Evolutionary conservation across 768 basidiomycete species (phyloP).

Genomic region (Hemileccinum impolitum): DNA sequence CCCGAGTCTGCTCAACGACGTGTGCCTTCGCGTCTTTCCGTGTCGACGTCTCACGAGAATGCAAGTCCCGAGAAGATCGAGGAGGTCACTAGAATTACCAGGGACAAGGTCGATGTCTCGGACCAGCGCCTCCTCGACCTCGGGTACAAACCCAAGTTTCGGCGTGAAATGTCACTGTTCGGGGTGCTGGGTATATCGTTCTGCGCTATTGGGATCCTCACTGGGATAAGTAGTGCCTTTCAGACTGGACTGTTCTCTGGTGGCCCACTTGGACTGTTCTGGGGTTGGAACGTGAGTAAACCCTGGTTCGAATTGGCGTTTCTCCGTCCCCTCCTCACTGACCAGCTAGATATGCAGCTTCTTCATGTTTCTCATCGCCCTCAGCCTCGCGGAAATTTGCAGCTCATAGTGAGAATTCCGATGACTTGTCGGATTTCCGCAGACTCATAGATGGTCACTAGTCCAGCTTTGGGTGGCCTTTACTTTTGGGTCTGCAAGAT

Average conservation of each 20-base stretch:
- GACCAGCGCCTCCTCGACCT: conserved; percentile 48
- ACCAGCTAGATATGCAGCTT: conserved; percentile 45
- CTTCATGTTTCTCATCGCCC: conserved; percentile 56
- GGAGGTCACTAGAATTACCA: background rate
- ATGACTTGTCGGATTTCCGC: background rate
- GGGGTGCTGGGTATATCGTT: conserved; percentile 60
- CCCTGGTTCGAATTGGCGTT: background rate
- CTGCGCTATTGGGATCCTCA: conserved; percentile 58
- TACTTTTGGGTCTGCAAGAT: conserved; percentile 65
- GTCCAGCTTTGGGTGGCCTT: conserved; percentile 55
- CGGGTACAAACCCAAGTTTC: conserved; percentile 54
- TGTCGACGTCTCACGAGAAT: conserved; percentile 5
- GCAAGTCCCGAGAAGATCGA: conserved; percentile 15
- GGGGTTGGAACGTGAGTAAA: conserved; percentile 56
- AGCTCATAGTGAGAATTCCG: conserved; percentile 46
- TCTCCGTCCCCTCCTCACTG: background rate
- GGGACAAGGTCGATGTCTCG: conserved; percentile 9
- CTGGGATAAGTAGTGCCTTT: conserved; percentile 58
- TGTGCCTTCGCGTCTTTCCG: background rate
- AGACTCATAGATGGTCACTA: conserved; percentile 17
- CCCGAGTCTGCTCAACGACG: too few relatives aligned
- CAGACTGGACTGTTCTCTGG: conserved; percentile 59
- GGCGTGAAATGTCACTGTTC: conserved; percentile 57
- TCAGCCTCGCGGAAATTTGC: conserved; percentile 57
- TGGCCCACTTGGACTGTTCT: conserved; percentile 55